A percentile compares a stretch with the other conserved stretches of the same genome.
phyloP scores from a whole-genome alignment of 257 asterid genomes.

The Marsdenia floribunda region DNA sequence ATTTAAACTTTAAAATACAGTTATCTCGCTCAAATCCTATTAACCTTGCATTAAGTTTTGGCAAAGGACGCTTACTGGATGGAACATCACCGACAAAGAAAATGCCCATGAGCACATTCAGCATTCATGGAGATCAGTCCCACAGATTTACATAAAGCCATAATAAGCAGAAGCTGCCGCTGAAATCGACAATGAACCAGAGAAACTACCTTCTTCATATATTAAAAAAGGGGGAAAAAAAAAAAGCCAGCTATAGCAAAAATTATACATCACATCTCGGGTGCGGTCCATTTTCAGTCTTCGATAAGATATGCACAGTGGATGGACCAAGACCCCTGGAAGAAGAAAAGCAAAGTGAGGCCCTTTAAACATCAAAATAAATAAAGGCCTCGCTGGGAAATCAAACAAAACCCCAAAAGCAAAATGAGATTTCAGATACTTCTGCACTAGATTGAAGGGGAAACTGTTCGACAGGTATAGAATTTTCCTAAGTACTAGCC shows the following conservation, averaged over 20 bases:
- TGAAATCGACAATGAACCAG: too few species aligned
- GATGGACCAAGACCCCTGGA: background rate
- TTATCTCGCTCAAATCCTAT: too few species aligned
- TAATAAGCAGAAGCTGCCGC: too few species aligned
- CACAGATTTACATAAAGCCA: too few species aligned
- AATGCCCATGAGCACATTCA: too few species aligned
- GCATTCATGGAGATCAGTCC: too few species aligned
- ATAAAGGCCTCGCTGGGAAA: background rate
- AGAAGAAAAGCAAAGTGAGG: background rate
- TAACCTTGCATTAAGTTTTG: too few species aligned
- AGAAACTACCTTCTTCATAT: too few species aligned
- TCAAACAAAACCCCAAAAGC: background rate
- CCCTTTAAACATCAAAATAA: slow-evolving; percentile 3
- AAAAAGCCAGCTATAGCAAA: background rate
- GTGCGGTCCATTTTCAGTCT: background rate
- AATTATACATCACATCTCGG: background rate
- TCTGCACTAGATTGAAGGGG: background rate
- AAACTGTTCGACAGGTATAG: background rate
- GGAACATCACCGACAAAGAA: too few species aligned
- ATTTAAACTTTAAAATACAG: too few species aligned
- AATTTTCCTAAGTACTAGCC: slow-evolving; percentile 11
- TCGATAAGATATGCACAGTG: background rate
- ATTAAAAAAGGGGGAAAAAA: too few species aligned
- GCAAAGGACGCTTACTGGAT: too few species aligned
- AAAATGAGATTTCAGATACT: slow-evolving; percentile 6